Conservation (phyloP, 768 basidiomycete genomes). For the Udeniomyces megalosporus region DNA sequence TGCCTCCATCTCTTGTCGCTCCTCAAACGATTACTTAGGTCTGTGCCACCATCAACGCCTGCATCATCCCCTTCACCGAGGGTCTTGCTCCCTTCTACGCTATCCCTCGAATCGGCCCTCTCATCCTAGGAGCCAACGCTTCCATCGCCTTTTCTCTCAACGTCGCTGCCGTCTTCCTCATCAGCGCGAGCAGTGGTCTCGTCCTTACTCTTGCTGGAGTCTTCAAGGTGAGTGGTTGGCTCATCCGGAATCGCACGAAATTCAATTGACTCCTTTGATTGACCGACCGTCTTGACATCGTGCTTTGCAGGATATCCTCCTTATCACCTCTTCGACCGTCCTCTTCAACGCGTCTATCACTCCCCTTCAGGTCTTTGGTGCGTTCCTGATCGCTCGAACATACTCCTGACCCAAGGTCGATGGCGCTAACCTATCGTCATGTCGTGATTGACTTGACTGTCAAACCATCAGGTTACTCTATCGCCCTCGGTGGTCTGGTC, state of each 20-base stretch:
- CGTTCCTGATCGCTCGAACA: slow-evolving; percentile 6
- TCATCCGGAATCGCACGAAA: too few species aligned
- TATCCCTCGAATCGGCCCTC: slow-evolving; percentile 45
- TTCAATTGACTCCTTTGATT: too few species aligned
- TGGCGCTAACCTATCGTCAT: not conserved
- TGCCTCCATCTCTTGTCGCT: too few species aligned
- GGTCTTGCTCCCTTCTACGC: slow-evolving; percentile 72
- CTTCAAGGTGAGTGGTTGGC: slow-evolving; percentile 56
- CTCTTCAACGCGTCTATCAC: slow-evolving; percentile 68
- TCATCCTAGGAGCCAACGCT: slow-evolving; percentile 68
- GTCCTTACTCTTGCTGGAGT: slow-evolving; percentile 88
- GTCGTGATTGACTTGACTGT: not conserved
- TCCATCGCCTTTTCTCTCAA: slow-evolving; percentile 74
- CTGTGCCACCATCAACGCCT: slow-evolving; percentile 74
- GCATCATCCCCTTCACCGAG: slow-evolving; percentile 79
- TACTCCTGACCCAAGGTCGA: not conserved
- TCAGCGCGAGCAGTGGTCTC: slow-evolving; percentile 45
- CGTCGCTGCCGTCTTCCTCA: slow-evolving; percentile 84
- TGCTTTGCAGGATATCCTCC: slow-evolving; percentile 60
- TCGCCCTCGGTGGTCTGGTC: slow-evolving; percentile 69
- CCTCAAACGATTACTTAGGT: slow-evolving; percentile 26
- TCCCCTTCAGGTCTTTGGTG: slow-evolving; percentile 66
- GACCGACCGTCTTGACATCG: too few species aligned
- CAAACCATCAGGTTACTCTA: slow-evolving; percentile 55
- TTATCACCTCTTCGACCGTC: slow-evolving; percentile 78